Evolutionary conservation across 108 stramenopile species (phyloP), one percentile per base, ranked within the genome.

Genomic region (Seminavis robusta): DNA sequence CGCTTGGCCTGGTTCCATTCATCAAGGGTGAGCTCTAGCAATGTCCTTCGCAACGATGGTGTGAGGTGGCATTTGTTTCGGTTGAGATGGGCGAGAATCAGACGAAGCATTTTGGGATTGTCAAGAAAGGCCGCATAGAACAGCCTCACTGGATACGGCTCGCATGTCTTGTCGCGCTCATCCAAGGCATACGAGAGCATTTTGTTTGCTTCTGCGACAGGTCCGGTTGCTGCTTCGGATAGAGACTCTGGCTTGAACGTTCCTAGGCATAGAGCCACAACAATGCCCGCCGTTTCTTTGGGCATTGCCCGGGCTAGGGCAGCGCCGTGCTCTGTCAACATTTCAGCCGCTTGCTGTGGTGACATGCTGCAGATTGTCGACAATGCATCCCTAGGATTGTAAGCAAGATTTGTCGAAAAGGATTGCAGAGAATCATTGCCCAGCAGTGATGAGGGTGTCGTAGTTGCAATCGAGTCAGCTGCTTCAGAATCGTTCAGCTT

Each of bases 1-100:
- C 85, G 65, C 37, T 86, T 86, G 34, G 81, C 83, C 10, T 72
- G 55, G 33, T 86, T 86, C 91, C 91, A 93, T 67, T 93, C 91
- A 28, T 76, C 81, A 48, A 93, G 63, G 27, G 87, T 89, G 40
- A 93, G 54, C 54, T 93, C 91, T 37, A 93, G 62, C 51, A 87
- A 56, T 4, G 84, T 86, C 24, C 87, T 64, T 45, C 82, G 67
- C n/a, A 93, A 64, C 24, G 71, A 78, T 11, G 87, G 86, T 6
- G 80, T 82, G 45, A 93, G 56, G 1, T 56, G 53, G 61, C 81
- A 87, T 39, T 80, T 84, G 57, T 79, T 86, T 23, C 84, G 77
- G 34, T 86, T 80, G 55, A 87, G 89, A 64, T 88, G 84, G 0
- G 91, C 75, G 54, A 93, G 47, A 52, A 93, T 84, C 24, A 93